phyloP scores from a whole-genome alignment of 768 basidiomycete species.

The Collybia mongolica region DNA sequence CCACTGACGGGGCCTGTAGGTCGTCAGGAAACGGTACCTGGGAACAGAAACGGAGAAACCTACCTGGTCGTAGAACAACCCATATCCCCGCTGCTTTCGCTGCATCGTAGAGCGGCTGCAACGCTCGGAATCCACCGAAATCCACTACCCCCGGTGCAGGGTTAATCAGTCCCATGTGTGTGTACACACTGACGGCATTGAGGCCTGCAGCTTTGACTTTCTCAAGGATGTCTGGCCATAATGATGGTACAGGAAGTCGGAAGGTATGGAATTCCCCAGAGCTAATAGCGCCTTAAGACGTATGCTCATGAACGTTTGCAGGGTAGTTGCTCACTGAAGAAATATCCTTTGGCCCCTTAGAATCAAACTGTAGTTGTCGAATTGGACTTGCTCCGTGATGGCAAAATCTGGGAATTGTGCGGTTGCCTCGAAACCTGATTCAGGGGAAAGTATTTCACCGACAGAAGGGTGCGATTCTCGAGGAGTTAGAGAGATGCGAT shows the following conservation, averaged over 20 bases:
- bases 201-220: conserved; percentile 81
- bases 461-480: background rate
- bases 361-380: conserved; percentile 72
- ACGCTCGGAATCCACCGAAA: conserved; percentile 66
- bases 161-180: conserved; percentile 77
- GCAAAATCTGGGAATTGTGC: conserved; percentile 6
- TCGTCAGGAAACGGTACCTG: background rate
- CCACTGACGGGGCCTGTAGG: conserved; percentile 36
- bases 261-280: conserved; percentile 88
- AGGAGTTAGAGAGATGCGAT: conserved; percentile 8
- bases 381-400: conserved; percentile 39
- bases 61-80: conserved; percentile 78
- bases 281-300: conserved; percentile 29
- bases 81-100: conserved; percentile 74
- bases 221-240: conserved; percentile 83
- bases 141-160: conserved; percentile 75
- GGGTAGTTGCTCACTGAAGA: conserved; percentile 50
- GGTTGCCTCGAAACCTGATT: background rate
- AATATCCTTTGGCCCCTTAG: conserved; percentile 71
- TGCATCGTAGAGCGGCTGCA: conserved; percentile 72
- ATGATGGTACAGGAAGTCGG: conserved; percentile 71
- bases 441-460: conserved; percentile 1
- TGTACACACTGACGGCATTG: conserved; percentile 76
- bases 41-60: conserved; percentile 9
- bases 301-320: too few species aligned